Conservation (phyloP, 306 rosid genomes). For the Cercis canadensis region DNA sequence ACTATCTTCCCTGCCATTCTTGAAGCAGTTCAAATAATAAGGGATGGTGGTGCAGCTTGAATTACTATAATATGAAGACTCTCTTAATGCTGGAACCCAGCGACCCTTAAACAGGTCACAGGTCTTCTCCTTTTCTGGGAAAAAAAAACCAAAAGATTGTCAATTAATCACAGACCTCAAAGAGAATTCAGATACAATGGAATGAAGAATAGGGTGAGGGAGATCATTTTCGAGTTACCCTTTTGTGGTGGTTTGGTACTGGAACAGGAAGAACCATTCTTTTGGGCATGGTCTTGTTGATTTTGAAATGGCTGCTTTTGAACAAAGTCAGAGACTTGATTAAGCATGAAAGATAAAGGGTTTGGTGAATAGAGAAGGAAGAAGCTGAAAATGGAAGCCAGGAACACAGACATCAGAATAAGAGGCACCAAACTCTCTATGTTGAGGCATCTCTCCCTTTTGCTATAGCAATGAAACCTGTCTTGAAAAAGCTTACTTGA, state of each 20-base stretch:
- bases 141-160: background rate
- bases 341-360: slow-evolving; percentile 39
- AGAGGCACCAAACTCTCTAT: slow-evolving; percentile 49
- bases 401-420: slow-evolving; percentile 47
- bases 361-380: slow-evolving; percentile 56
- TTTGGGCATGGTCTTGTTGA: slow-evolving; percentile 27
- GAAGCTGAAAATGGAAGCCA: slow-evolving; percentile 52
- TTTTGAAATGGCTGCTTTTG: slow-evolving; percentile 35
- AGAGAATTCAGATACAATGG: background rate
- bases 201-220: no score
- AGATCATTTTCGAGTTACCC: slow-evolving; percentile 38
- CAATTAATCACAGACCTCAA: background rate
- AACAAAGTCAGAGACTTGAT: slow-evolving; percentile 35
- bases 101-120: slow-evolving; percentile 78
- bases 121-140: slow-evolving; percentile 41
- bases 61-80: slow-evolving; percentile 60
- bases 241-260: slow-evolving; percentile 41
- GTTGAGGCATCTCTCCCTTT: slow-evolving; percentile 49
- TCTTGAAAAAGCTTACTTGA: slow-evolving; percentile 35
- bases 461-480: slow-evolving; percentile 37
- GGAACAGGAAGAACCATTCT: background rate
- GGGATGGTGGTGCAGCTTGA: slow-evolving; percentile 78
- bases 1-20: slow-evolving; percentile 65
- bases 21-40: slow-evolving; percentile 78
- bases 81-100: slow-evolving; percentile 58